Evolutionary conservation across 495 filamentous ascomycete genomes (phyloP).

Genomic region (Pseudomonodictys pantanalensis): DNA sequence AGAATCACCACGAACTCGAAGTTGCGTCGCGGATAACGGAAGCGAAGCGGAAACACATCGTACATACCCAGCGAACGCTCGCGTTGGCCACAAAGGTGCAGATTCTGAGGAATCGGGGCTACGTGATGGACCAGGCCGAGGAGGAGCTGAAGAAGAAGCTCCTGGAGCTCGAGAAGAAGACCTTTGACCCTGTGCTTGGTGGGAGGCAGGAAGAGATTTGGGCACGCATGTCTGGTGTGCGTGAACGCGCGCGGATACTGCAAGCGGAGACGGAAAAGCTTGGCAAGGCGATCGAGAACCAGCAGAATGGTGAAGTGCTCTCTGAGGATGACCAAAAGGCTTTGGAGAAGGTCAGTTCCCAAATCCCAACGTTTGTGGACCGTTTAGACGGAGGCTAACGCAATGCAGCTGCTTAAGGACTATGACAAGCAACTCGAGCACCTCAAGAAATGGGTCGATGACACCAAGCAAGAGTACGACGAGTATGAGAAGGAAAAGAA

Average conservation of each 20-base stretch:
- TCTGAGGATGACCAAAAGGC: conserved; percentile 76
- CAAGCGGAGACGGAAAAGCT: conserved; percentile 73
- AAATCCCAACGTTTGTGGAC: too few relatives aligned
- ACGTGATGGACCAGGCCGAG: conserved; percentile 86
- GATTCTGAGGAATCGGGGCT: conserved; percentile 84
- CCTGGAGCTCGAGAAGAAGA: conserved; percentile 63
- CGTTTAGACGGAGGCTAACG: too few relatives aligned
- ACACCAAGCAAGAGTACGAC: conserved; percentile 73
- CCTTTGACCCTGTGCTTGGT: conserved; percentile 79
- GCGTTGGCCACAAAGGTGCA: conserved; percentile 88
- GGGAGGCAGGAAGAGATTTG: conserved; percentile 92
- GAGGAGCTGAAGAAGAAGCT: conserved; percentile 88
- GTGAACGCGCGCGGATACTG: conserved; percentile 74
- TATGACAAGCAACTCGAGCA: conserved; percentile 86
- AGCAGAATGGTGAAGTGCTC: conserved; percentile 53
- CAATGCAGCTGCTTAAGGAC: conserved; percentile 73
- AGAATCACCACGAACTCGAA: conserved; percentile 77
- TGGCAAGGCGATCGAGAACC: conserved; percentile 47
- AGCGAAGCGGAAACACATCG: conserved; percentile 73
- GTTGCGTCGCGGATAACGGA: conserved; percentile 77
- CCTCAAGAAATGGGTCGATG: conserved; percentile 75
- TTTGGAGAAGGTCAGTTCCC: conserved; percentile 72
- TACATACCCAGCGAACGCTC: conserved; percentile 76
- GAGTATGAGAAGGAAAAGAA: conserved; percentile 60
- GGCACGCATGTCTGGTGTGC: conserved; percentile 84